Conservation (phyloP, 208 protist genomes). For the Kentomonas sorsogonicus region DNA sequence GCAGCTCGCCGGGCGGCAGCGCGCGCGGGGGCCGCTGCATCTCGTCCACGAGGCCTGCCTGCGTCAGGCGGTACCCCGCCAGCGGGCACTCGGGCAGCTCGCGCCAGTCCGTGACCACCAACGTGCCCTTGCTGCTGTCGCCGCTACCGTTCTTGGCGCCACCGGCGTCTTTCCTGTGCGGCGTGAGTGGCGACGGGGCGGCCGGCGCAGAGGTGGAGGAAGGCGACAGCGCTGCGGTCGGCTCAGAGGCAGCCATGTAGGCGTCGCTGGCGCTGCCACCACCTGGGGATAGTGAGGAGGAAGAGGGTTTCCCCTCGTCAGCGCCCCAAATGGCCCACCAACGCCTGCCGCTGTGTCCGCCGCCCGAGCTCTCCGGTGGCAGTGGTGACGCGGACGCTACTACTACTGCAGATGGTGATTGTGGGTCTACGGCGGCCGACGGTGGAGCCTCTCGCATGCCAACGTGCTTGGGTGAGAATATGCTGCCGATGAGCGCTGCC, state of each 20-base stretch:
- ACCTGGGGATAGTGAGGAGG: too few species aligned
- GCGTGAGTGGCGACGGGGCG: background rate
- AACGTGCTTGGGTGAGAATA: slow-evolving; percentile 27
- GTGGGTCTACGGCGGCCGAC: too few species aligned
- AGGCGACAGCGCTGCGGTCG: background rate
- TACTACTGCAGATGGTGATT: too few species aligned
- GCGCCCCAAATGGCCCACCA: too few species aligned
- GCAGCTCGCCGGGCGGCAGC: slow-evolving; percentile 36
- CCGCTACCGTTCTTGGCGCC: background rate
- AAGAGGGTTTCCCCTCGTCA: too few species aligned
- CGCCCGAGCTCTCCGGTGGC: too few species aligned
- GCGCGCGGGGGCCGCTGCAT: slow-evolving; percentile 25
- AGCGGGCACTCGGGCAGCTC: slow-evolving; percentile 55
- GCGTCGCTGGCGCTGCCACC: too few species aligned
- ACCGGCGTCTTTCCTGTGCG: too few species aligned
- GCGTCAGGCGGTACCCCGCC: slow-evolving; percentile 42
- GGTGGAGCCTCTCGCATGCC: background rate
- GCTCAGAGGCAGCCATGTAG: too few species aligned
- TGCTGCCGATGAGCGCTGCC: slow-evolving; percentile 17
- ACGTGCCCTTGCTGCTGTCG: background rate
- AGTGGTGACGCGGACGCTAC: too few species aligned
- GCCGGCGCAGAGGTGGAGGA: background rate
- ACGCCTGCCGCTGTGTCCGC: too few species aligned
- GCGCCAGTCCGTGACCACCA: slow-evolving; percentile 1
- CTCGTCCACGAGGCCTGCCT: slow-evolving; percentile 42